Evolutionary conservation across 139 green algal genomes (phyloP).

Genomic region (Eudorina sp.): DNA sequence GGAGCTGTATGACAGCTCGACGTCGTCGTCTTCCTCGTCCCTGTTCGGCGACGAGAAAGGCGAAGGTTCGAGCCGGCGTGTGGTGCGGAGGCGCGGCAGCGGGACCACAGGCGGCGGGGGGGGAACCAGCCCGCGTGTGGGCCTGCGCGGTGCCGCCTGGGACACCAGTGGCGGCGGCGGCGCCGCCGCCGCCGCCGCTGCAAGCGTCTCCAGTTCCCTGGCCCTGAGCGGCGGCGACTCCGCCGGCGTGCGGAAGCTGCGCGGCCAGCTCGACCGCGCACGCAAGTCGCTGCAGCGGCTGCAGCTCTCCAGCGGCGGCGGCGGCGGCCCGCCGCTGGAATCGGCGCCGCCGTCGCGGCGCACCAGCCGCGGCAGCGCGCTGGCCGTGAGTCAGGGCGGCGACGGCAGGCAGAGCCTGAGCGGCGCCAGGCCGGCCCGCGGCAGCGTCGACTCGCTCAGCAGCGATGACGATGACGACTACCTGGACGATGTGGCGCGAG

Average conservation of each 20-base stretch:
- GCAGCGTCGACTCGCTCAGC: background rate
- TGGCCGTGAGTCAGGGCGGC: background rate
- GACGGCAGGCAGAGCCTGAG: background rate
- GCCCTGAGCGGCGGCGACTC: background rate
- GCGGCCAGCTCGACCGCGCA: background rate
- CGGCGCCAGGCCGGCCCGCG: too few relatives aligned
- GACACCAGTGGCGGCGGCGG: background rate
- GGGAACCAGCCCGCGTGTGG: background rate
- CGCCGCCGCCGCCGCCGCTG: background rate
- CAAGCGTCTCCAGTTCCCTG: background rate
- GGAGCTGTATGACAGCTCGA: background rate
- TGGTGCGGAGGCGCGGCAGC: background rate
- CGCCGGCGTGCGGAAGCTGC: background rate
- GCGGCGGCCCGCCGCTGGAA: background rate
- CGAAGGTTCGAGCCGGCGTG: background rate
- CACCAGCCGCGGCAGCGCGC: background rate
- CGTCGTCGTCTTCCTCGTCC: background rate
- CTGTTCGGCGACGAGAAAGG: background rate
- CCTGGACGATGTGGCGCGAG: background rate
- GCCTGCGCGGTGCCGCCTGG: too few relatives aligned
- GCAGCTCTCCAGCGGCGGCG: slow-evolving; percentile 15
- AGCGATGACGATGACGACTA: background rate
- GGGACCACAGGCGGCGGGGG: background rate
- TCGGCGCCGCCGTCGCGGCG: background rate
- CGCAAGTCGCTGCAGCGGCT: slow-evolving; percentile 10